Conservation (phyloP, 352 stramenopile species). For the Phytophthora lateralis region DNA sequence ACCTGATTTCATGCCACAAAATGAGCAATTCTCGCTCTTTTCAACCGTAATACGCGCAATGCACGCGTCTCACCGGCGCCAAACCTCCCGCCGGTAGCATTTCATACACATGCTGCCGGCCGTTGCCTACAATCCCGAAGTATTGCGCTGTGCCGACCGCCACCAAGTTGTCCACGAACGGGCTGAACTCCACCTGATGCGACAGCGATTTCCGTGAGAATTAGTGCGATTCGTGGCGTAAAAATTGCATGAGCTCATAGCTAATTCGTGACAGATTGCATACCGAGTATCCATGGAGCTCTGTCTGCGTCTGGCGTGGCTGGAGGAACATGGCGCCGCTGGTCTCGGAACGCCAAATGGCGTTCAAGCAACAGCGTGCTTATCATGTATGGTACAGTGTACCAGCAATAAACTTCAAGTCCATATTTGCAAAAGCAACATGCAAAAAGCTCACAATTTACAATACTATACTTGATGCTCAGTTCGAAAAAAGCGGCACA, state of each 20-base stretch:
- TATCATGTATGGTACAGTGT: constrained; percentile 7
- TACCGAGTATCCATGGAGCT: constrained; percentile 76
- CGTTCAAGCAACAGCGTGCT: constrained; percentile 13
- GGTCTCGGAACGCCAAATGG: not conserved
- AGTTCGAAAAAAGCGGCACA: constrained; percentile 18
- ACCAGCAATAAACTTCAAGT: constrained; percentile 23
- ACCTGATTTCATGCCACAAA: constrained; percentile 38
- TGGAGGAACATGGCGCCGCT: constrained; percentile 65
- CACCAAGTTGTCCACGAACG: constrained; percentile 88
- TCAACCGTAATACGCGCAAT: not conserved
- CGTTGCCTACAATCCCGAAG: constrained; percentile 93
- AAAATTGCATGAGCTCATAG: constrained; percentile 1
- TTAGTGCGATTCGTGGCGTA: not conserved
- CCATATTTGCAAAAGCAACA: constrained; percentile 9
- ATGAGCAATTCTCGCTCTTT: not conserved
- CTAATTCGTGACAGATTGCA: not conserved
- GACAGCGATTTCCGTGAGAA: not conserved
- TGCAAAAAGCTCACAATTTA: too few species aligned
- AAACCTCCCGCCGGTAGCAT: constrained; percentile 69
- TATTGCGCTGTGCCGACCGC: constrained; percentile 91
- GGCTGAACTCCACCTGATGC: constrained; percentile 90
- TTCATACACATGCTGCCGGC: constrained; percentile 84
- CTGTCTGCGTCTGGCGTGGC: constrained; percentile 59
- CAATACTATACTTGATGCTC: constrained; percentile 6
- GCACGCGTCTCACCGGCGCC: constrained; percentile 42